Evolutionary conservation across 192 early-diverging fungal species (phyloP), one percentile per base, ranked within the genome.

Genomic region (Coemansia guatemalensis): DNA sequence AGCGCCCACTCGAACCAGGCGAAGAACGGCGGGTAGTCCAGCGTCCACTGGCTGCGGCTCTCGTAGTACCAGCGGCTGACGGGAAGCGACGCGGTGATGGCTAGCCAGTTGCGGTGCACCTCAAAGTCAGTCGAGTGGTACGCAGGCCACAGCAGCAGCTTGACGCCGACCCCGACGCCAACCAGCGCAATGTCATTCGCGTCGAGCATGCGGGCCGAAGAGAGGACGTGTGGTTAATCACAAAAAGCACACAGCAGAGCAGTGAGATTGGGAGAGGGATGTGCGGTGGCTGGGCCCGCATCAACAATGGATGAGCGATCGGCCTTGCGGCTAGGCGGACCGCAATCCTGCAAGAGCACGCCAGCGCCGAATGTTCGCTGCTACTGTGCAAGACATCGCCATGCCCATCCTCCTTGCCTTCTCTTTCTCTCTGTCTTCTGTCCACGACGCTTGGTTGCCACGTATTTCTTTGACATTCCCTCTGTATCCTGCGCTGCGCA

Each of bases 1-100:
- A 99, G 73, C 23, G 75, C 57, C 68, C 84, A 91, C 73, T 99
- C 96, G 70, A 96, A 96, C 89, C 90, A 95, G 22, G 96, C 96
- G 80, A 99, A 99, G 73, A 99, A 92, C 54, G 96, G 96, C 47
- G 96, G 96, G 63, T 98, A 98, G 76, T 98, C 95, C 24, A 98
- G 84, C 7, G 94, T 97, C 94, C 94, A 95, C 77, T 92, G 88
- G 53, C 90, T 91, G 53, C 85, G 88, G 65, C 85, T 86, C 73
- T 97, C 92, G 66, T 78, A 79, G 69, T 97, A 99, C 95, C 95
- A 99, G 56, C 85, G 56, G 25, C 71, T 69, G 32, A 95, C 64
- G n/a, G 95, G 92, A 8, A 95, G 73, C 56, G 84, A 86, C 62
- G 88, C 81, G 11, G 96, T 99, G 49, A 99, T 91, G 24, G 94